Evolutionary conservation across 2,329 filamentous ascomycete genomes (phyloP).

Genomic region (Microcyclosporella mali): DNA sequence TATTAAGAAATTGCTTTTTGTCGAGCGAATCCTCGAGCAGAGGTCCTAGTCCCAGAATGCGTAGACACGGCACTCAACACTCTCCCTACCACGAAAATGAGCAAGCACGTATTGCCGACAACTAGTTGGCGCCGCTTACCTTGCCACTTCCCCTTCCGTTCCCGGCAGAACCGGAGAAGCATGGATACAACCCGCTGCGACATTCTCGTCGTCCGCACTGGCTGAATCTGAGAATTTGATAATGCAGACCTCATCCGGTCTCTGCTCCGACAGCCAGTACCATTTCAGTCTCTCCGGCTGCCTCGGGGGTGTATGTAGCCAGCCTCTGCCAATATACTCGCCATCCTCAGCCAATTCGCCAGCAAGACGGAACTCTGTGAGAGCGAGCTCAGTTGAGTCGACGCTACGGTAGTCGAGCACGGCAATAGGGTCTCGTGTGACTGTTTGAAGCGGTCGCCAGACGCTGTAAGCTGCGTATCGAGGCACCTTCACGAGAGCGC

Average conservation of each 20-base stretch:
- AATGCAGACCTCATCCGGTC: constrained; percentile 14
- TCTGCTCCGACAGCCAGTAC: constrained; percentile 18
- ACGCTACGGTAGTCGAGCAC: constrained; percentile 13
- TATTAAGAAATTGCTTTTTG: background rate
- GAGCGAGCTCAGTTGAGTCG: constrained; percentile 9
- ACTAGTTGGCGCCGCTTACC: too few species aligned
- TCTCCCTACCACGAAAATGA: constrained; percentile 5
- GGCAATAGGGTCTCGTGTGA: constrained; percentile 17
- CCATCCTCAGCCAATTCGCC: constrained; percentile 10
- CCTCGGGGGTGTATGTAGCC: constrained; percentile 8
- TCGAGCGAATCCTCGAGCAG: background rate
- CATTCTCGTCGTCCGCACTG: constrained; percentile 4
- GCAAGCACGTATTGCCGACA: too few species aligned
- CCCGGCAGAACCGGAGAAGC: constrained; percentile 11
- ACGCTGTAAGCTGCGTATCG: constrained; percentile 14
- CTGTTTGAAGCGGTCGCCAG: constrained; percentile 15
- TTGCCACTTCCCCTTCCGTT: constrained; percentile 7
- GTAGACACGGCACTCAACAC: constrained; percentile 14
- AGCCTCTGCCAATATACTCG: constrained; percentile 14
- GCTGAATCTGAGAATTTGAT: constrained; percentile 18
- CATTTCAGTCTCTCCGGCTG: constrained; percentile 12
- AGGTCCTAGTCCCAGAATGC: constrained; percentile 13
- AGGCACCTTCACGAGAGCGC: constrained; percentile 13
- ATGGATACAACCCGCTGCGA: constrained; percentile 13
- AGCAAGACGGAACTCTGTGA: constrained; percentile 14